Percentiles rank a stretch among this genome's conserved stretches.
These are phyloP conservation scores for Marchantia polymorpha DNA, from an alignment of 225 moss, liverwort and hornwort genomes.

Conservation along the genomic window DNA sequence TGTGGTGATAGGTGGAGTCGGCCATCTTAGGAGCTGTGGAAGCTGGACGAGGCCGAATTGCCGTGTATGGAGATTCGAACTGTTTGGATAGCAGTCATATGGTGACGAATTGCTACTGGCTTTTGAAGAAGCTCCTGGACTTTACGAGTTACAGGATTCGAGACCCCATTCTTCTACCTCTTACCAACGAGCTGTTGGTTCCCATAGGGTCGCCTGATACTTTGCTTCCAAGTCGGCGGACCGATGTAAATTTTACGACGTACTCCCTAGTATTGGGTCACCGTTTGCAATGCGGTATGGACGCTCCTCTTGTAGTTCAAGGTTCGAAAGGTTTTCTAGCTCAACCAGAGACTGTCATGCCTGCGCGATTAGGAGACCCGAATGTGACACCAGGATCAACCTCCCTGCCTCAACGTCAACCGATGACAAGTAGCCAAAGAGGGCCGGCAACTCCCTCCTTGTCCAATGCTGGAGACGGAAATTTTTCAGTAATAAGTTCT, in stretches of 20 bases:
- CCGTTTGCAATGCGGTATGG: constrained; percentile 65
- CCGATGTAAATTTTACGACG: constrained; percentile 71
- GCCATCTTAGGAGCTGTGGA: constrained; percentile 78
- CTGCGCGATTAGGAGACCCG: constrained; percentile 17
- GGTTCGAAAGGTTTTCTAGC: constrained; percentile 59
- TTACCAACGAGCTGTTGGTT: constrained; percentile 64
- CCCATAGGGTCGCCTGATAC: constrained; percentile 54
- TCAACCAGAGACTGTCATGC: constrained; percentile 23
- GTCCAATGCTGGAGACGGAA: neutral
- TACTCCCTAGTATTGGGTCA: constrained; percentile 79
- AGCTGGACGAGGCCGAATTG: constrained; percentile 79
- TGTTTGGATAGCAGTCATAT: constrained; percentile 96
- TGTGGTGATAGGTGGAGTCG: constrained; percentile 64
- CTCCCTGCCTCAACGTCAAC: constrained; percentile 54
- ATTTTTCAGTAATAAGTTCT: constrained; percentile 1
- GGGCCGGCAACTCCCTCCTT: neutral
- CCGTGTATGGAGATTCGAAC: constrained; percentile 90
- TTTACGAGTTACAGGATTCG: constrained; percentile 62
- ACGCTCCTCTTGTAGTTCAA: constrained; percentile 70
- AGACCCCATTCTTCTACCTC: constrained; percentile 70
- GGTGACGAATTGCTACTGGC: constrained; percentile 96
- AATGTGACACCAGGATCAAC: constrained; percentile 34
- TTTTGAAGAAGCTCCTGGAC: constrained; percentile 78
- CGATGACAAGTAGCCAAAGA: constrained; percentile 36
- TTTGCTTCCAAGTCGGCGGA: constrained; percentile 52